Evolutionary conservation across 164 flowering plant genomes (phyloP), one percentile per base, ranked within the genome.

Genomic region (Magnolia sinica): DNA sequence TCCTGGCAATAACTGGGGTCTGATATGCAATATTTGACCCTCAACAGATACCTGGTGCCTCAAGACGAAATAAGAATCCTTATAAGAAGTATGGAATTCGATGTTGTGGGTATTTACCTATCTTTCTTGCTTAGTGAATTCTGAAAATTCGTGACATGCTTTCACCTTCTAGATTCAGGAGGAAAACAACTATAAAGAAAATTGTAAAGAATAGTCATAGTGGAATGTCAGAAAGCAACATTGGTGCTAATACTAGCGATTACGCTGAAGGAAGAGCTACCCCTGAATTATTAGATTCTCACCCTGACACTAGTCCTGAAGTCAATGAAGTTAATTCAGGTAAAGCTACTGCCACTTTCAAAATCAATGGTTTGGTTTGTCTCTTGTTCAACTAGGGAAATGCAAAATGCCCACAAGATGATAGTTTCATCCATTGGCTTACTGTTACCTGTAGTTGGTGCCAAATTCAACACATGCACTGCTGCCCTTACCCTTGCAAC

Each of bases 131-230:
- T 64, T 73, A 16, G 65, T 18, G 37, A 67, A 18, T 49, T 74
- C 72, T 74, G 63, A 51, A 24, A 70, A 55, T 65, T 71, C 52
- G 74, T 77, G 24, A 61, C 77, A 83, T 84, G 73, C 81, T 84
- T 73, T 73, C 79, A 65, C 76, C 78, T 68, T 80, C 79, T 29
- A 84, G 84, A 51, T 85, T 70, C 14, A 85, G 81, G 81, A 82
- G 84, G 72, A 93, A 89, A 79, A 83, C 88, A 84, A 86, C 88
- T 63, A 89, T 87, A 23, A 87, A 83, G 81, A 87, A 85, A 78
- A 83, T 69, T 77, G 70, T 76, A 79, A 86, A 84, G 68, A 82
- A 59, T 52, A 79, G 52, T 50, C 76, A 70, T 29, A 82, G 80
- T 69, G 70, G 73, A 27, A 64, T 51, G 45, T 82, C 81, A 31